Conservation (phyloP, 768 basidiomycete genomes). For the Mrakia frigida region DNA sequence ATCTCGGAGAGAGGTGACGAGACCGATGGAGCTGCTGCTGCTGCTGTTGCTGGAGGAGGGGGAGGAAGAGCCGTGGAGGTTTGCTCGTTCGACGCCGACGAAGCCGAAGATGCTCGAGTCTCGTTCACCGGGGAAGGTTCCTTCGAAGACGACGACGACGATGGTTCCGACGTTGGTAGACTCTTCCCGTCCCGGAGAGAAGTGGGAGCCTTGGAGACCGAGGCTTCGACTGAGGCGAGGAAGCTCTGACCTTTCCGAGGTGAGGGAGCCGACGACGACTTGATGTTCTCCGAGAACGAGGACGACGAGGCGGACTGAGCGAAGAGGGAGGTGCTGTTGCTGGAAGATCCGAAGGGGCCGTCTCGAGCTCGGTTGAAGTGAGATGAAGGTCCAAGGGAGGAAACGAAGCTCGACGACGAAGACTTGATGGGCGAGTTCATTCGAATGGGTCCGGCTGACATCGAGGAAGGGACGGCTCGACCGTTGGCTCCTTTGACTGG, state of each 20-base stretch:
- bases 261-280: background rate
- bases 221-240: background rate
- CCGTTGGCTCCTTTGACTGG: background rate
- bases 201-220: background rate
- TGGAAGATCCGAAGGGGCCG: background rate
- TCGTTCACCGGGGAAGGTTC: background rate
- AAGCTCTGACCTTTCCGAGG: background rate
- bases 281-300: conserved; percentile 7
- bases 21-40: background rate
- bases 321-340: background rate
- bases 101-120: background rate
- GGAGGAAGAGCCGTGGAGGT: background rate
- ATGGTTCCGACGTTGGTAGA: background rate
- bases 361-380: background rate
- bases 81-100: background rate
- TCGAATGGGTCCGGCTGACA: conserved; percentile 2
- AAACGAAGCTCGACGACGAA: background rate
- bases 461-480: background rate
- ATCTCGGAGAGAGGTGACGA: background rate
- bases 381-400: background rate
- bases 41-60: background rate
- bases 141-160: background rate
- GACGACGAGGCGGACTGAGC: background rate
- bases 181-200: conserved; percentile 5
- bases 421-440: conserved; percentile 2